Evolutionary conservation across 805 yeast species (phyloP), one percentile per base, ranked within the genome.

Genomic region (Wickerhamiella brachini): DNA sequence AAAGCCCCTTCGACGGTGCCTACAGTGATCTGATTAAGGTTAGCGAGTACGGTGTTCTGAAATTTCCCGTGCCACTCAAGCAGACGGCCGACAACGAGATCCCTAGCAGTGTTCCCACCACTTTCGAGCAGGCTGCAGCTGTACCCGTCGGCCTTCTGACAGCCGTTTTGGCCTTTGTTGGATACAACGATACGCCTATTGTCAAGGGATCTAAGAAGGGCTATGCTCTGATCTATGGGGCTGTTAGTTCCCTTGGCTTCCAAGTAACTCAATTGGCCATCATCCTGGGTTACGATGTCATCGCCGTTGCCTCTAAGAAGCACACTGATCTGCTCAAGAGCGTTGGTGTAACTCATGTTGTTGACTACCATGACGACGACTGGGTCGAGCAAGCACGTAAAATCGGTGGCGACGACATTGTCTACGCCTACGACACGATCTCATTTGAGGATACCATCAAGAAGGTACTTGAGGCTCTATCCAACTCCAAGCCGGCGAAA

Each of bases 111-210:
- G 56, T 60, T 1, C 63, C 78, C 24, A 65, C 63, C 39, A 68
- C 81, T 15, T 80, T 70, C 57, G 87, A 81, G 67, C 83, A 74
- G 55, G 86, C 86, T 18, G 81, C 84, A 2, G 66, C 82, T 8
- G 59, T 79, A 38, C 76, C 82, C 31, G 68, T 79, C 49, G 74
- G 80, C 17, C 60, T 76, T 47, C 67, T 65, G 48, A 81, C 85
- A 2, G 70, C 75, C 17, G 77, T 73, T 31, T 37, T 59, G 61
- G 52, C 67, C 71, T 21, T 70, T 69, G 47, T 58, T 58, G 50
- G 63, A 65, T 57, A 62, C 54, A 52, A 47, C 46, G 44, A 53
- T 48, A 48, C 51, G 41, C 54, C 44, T 46, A 60, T 78, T 38
- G 65, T 65, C 20, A 49, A 68, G 26, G 57, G 61, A 44, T 44